A percentile compares a stretch with the other conserved stretches of the same genome.
phyloP scores from a whole-genome alignment of 441 rosid genomes.

The Adansonia madagascariensis region DNA sequence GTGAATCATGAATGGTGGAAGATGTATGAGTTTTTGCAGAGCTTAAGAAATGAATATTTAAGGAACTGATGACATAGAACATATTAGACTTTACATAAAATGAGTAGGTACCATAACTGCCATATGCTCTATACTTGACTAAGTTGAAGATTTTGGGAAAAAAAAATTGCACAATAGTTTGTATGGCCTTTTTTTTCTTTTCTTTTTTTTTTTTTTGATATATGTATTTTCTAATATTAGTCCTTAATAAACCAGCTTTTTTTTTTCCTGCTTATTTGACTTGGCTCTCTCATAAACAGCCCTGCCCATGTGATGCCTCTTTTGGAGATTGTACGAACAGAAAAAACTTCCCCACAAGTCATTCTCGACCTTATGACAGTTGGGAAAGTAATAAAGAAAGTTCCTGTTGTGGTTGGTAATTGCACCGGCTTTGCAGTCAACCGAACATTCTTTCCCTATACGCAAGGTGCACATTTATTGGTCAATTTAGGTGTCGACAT shows the following conservation, averaged over 20 bases:
- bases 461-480: conserved; percentile 74
- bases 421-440: conserved; percentile 97
- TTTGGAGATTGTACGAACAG: conserved; percentile 86
- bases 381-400: conserved; percentile 84
- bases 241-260: background rate
- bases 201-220: background rate
- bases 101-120: background rate
- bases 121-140: background rate
- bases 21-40: conserved; percentile 10
- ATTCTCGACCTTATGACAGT: conserved; percentile 88
- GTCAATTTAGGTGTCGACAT: conserved; percentile 81
- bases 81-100: background rate
- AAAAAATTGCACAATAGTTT: background rate
- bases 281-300: conserved; percentile 46
- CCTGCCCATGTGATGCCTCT: conserved; percentile 98
- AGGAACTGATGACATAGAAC: background rate
- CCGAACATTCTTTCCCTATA: conserved; percentile 86
- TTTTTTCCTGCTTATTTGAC: conserved; percentile 21
- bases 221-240: background rate
- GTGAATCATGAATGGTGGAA: background rate
- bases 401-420: conserved; percentile 94
- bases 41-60: background rate
- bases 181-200: background rate
- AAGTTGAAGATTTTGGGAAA: background rate
- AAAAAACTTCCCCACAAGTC: conserved; percentile 83